Conservation (phyloP, 345 rosid genomes). For the Hibiscus mutabilis region DNA sequence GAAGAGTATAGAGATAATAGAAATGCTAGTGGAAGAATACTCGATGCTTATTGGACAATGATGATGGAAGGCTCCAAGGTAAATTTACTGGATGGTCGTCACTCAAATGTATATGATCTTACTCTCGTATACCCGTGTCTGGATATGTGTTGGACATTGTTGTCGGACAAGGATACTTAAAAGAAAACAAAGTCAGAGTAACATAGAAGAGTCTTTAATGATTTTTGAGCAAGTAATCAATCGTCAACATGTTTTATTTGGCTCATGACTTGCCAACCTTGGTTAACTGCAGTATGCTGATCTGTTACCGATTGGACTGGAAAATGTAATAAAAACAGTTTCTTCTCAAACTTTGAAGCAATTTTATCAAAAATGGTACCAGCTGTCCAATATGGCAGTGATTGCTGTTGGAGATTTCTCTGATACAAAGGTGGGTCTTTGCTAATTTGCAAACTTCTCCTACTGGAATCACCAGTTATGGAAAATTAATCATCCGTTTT, state of each 20-base stretch:
- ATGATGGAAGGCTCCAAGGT: constrained; percentile 94
- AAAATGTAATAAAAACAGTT: constrained; percentile 76
- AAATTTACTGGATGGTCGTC: neutral
- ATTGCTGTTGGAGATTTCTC: constrained; percentile 93
- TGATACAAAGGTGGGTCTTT: constrained; percentile 60
- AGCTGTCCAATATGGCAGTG: constrained; percentile 70
- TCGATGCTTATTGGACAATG: constrained; percentile 79
- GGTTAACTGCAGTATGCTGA: constrained; percentile 70
- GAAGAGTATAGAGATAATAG: constrained; percentile 82
- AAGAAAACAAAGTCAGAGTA: too few relatives aligned
- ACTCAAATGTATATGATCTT: too few relatives aligned
- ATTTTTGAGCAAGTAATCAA: neutral
- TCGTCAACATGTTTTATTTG: neutral
- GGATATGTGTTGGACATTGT: too few relatives aligned
- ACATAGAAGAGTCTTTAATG: neutral
- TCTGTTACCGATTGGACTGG: constrained; percentile 83
- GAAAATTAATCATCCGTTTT: neutral
- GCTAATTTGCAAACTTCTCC: constrained; percentile 10
- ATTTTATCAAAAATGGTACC: constrained; percentile 83
- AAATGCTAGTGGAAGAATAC: constrained; percentile 86
- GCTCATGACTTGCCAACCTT: neutral
- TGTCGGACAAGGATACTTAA: too few relatives aligned
- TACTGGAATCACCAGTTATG: neutral
- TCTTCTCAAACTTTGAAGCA: constrained; percentile 64
- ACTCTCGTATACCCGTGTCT: too few relatives aligned